These are phyloP conservation scores for Diaporthe sp. DNA, from an alignment of 2,329 filamentous ascomycete species.

Conservation along the genomic window DNA sequence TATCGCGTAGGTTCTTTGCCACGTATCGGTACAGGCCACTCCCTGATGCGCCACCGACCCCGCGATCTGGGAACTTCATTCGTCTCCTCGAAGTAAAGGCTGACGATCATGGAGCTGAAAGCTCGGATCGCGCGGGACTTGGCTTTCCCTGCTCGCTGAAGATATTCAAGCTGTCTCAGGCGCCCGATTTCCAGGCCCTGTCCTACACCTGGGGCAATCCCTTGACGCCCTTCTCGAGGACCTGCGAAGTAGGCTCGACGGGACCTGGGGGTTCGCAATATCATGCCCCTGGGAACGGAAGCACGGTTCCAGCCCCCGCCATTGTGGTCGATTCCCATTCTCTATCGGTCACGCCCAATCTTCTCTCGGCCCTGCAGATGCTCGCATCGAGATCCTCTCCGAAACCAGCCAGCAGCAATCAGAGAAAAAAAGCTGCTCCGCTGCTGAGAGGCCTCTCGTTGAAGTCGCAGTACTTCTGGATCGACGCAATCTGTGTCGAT, in stretches of 20 bases:
- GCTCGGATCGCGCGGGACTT: not conserved
- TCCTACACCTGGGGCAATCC: conserved; percentile 31
- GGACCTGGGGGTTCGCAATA: not conserved
- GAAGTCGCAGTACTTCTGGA: conserved; percentile 36
- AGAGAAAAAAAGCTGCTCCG: not conserved
- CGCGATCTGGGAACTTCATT: not conserved
- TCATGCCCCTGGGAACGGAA: not conserved
- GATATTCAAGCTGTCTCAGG: not conserved
- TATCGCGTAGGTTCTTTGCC: not conserved
- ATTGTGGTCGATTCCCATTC: not conserved
- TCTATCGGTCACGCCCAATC: conserved; percentile 5
- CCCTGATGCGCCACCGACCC: not conserved
- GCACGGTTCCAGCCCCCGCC: not conserved
- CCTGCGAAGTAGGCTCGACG: too few species aligned
- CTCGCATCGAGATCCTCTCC: not conserved
- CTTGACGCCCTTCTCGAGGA: conserved; percentile 13
- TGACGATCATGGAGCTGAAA: not conserved
- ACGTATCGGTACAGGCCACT: conserved; percentile 12
- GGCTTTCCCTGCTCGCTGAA: not conserved
- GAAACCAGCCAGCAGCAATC: not conserved
- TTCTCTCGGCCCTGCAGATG: conserved; percentile 5
- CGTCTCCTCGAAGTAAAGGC: not conserved
- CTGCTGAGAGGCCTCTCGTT: not conserved
- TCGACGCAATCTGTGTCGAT: conserved; percentile 43
- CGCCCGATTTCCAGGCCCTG: conserved; percentile 23